Evolutionary conservation across 129 eudicot genomes (phyloP).

Genomic region (Tagetes patula): DNA sequence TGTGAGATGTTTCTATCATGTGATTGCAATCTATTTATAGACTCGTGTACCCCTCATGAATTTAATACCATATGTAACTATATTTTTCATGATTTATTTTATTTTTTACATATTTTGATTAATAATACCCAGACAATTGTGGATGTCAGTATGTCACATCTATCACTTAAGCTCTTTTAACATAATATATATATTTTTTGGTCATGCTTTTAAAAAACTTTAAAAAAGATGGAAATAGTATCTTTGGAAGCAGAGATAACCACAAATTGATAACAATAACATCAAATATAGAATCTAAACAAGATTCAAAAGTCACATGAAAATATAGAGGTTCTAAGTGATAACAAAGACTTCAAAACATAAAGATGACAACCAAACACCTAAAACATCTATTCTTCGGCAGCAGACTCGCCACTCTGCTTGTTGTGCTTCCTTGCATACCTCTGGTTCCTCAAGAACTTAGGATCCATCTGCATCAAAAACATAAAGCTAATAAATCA

Average conservation of each 20-base stretch:
- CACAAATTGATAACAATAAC: slow-evolving; percentile 4
- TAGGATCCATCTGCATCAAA: slow-evolving; percentile 78
- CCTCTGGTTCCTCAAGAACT: slow-evolving; percentile 99
- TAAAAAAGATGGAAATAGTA: no score
- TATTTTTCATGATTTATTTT: no score
- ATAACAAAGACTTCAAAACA: slow-evolving; percentile 16
- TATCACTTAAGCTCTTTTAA: no score
- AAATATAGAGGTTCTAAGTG: slow-evolving; percentile 7
- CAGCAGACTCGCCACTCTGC: slow-evolving; percentile 42
- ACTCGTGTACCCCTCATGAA: no score
- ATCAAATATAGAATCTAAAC: slow-evolving; percentile 19
- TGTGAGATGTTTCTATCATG: no score
- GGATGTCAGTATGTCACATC: no score
- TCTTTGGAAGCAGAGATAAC: not conserved
- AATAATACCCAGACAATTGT: no score
- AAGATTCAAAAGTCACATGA: slow-evolving; percentile 19
- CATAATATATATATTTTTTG: no score
- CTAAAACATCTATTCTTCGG: slow-evolving; percentile 55
- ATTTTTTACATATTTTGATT: no score
- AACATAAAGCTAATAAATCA: not conserved
- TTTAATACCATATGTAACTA: no score
- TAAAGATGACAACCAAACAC: slow-evolving; percentile 13
- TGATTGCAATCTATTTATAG: no score
- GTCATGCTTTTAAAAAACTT: no score
- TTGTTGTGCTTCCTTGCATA: slow-evolving; percentile 98